These are phyloP conservation scores for Fusarium clavum DNA, from an alignment of 2,329 filamentous ascomycete genomes.

Conservation along the genomic window DNA sequence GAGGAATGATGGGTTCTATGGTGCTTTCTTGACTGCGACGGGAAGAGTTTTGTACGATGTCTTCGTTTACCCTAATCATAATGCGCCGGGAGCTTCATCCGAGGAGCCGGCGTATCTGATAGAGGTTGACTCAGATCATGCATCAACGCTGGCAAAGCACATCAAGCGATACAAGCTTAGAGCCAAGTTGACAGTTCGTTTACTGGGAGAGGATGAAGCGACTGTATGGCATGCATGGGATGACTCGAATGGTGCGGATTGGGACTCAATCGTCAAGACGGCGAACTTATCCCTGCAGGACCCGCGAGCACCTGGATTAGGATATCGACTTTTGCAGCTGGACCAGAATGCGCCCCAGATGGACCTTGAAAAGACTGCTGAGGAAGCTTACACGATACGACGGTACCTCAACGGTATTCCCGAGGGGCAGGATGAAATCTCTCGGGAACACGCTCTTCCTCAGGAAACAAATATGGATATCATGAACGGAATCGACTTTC, in stretches of 20 bases:
- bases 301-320: constrained; percentile 66
- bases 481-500: constrained; percentile 87
- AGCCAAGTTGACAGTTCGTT: constrained; percentile 77
- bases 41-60: constrained; percentile 90
- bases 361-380: constrained; percentile 60
- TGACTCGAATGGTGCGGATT: constrained; percentile 52
- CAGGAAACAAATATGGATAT: constrained; percentile 91
- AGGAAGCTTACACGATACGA: constrained; percentile 76
- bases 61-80: constrained; percentile 80
- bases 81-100: constrained; percentile 39
- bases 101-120: constrained; percentile 69
- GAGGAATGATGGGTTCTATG: constrained; percentile 72
- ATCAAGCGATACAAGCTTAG: constrained; percentile 88
- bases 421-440: constrained; percentile 86
- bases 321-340: constrained; percentile 60
- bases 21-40: constrained; percentile 85
- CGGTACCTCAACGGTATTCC: constrained; percentile 84
- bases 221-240: constrained; percentile 82
- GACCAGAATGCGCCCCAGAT: constrained; percentile 50
- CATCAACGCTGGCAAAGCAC: constrained; percentile 72
- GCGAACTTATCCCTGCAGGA: constrained; percentile 60
- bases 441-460: constrained; percentile 77
- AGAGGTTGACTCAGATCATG: constrained; percentile 81
- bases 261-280: constrained; percentile 35
- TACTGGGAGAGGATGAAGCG: constrained; percentile 73